phyloP scores from a whole-genome alignment of 768 basidiomycete genomes.

The Rhodotorula taiwanensis region DNA sequence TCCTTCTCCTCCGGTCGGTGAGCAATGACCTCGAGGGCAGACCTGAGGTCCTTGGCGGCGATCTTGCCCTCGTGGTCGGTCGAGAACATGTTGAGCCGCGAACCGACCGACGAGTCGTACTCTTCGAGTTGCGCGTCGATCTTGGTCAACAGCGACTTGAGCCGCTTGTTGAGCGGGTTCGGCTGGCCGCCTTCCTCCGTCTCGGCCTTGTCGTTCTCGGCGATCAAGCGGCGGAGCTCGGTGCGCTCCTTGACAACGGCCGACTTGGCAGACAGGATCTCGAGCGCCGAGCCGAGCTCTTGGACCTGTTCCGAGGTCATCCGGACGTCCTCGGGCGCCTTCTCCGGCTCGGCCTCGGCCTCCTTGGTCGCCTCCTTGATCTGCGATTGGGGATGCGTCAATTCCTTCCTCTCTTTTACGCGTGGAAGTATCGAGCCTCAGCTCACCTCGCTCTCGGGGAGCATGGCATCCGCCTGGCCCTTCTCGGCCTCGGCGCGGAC shows the following conservation, averaged over 20 bases:
- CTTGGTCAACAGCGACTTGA: slow-evolving; percentile 90
- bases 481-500: slow-evolving; percentile 31
- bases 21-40: slow-evolving; percentile 85
- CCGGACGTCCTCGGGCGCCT: slow-evolving; percentile 57
- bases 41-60: slow-evolving; percentile 77
- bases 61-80: slow-evolving; percentile 60
- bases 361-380: slow-evolving; percentile 64
- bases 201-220: slow-evolving; percentile 82
- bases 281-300: slow-evolving; percentile 84
- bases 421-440: too few relatives aligned
- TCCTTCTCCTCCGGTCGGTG: slow-evolving; percentile 85
- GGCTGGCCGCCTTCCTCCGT: slow-evolving; percentile 66
- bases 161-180: slow-evolving; percentile 83
- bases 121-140: slow-evolving; percentile 85
- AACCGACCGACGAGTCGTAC: slow-evolving; percentile 66
- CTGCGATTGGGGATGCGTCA: neutral
- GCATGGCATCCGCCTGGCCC: slow-evolving; percentile 59
- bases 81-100: slow-evolving; percentile 46
- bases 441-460: slow-evolving; percentile 85
- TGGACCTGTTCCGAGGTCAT: slow-evolving; percentile 96
- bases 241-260: slow-evolving; percentile 92
- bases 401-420: too few relatives aligned
- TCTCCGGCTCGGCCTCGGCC: slow-evolving; percentile 50
- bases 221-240: slow-evolving; percentile 83
- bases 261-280: slow-evolving; percentile 84